These are phyloP conservation scores for Didymella arachidicola DNA, from an alignment of 2,329 filamentous ascomycete species.

Conservation along the genomic window DNA sequence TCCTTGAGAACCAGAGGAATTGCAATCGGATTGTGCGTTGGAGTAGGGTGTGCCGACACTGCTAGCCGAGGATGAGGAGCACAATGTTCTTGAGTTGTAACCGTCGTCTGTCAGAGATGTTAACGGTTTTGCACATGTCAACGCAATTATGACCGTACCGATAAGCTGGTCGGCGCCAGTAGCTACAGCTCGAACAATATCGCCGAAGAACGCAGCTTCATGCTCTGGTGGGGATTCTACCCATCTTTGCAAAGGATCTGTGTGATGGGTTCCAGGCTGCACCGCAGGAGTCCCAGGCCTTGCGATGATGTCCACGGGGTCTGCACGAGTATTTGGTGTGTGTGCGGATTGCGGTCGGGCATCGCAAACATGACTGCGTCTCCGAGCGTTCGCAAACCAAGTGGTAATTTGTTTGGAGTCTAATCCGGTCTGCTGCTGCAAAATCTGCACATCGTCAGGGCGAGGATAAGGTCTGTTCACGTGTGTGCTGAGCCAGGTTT, in stretches of 20 bases:
- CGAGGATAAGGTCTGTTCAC: conserved; percentile 32
- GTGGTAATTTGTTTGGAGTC: conserved; percentile 33
- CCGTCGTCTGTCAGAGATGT: not conserved
- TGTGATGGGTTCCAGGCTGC: conserved; percentile 12
- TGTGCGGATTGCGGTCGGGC: conserved; percentile 2
- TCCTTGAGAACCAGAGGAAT: conserved; percentile 4
- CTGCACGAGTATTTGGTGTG: not conserved
- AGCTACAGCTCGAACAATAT: conserved; percentile 29
- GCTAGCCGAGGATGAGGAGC: not conserved
- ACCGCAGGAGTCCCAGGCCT: conserved; percentile 33
- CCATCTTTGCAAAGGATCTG: conserved; percentile 36
- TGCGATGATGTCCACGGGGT: conserved; percentile 30
- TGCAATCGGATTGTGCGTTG: conserved; percentile 4
- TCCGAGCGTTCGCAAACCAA: conserved; percentile 39
- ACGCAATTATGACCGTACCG: conserved; percentile 14
- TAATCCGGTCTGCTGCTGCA: conserved; percentile 30
- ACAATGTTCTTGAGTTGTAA: not conserved
- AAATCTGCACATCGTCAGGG: conserved; percentile 24
- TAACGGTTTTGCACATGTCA: not conserved
- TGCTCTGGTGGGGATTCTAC: conserved; percentile 39
- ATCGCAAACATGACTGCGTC: conserved; percentile 28
- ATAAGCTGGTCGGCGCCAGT: not conserved
- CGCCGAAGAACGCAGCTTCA: conserved; percentile 31
- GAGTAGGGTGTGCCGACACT: not conserved
- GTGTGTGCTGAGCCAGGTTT: conserved; percentile 33